Evolutionary conservation across 805 yeast genomes (phyloP).

Genomic region (Teunomyces barrocoloradensis): DNA sequence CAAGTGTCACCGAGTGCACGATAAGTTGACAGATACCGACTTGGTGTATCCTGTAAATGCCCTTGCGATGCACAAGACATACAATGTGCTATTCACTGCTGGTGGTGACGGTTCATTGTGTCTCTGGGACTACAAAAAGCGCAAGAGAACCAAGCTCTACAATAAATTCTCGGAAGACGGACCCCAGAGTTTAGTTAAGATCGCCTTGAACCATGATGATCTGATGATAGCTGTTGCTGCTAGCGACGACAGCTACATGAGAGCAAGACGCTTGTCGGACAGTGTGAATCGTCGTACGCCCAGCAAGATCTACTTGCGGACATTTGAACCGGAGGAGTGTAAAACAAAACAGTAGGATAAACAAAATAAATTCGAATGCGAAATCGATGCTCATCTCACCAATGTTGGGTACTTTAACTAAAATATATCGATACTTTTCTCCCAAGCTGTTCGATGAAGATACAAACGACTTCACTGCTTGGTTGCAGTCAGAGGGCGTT

Average conservation of each 20-base stretch:
- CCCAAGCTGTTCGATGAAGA: background rate
- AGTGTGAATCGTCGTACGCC: slow-evolving; percentile 7
- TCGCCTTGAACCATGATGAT: slow-evolving; percentile 17
- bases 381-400: slow-evolving; percentile 3
- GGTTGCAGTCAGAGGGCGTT: slow-evolving; percentile 36
- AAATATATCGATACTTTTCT: slow-evolving; percentile 1
- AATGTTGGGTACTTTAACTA: slow-evolving; percentile 1
- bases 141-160: slow-evolving; percentile 44
- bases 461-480: slow-evolving; percentile 9
- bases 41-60: slow-evolving; percentile 53
- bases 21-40: slow-evolving; percentile 41
- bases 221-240: slow-evolving; percentile 34
- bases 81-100: slow-evolving; percentile 45
- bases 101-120: slow-evolving; percentile 53
- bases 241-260: slow-evolving; percentile 44
- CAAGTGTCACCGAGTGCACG: slow-evolving; percentile 65
- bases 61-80: slow-evolving; percentile 38
- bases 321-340: slow-evolving; percentile 1
- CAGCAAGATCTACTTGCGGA: slow-evolving; percentile 10
- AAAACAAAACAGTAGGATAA: background rate
- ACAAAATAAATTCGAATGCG: background rate
- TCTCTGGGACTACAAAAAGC: slow-evolving; percentile 47
- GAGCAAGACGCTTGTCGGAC: slow-evolving; percentile 16
- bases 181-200: slow-evolving; percentile 22
- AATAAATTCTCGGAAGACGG: slow-evolving; percentile 23